A percentile compares a stretch with the other conserved stretches of the same genome.
These are phyloP conservation scores for Vitellaria paradoxa DNA, from an alignment of 179 eudicot species.

Conservation along the genomic window DNA sequence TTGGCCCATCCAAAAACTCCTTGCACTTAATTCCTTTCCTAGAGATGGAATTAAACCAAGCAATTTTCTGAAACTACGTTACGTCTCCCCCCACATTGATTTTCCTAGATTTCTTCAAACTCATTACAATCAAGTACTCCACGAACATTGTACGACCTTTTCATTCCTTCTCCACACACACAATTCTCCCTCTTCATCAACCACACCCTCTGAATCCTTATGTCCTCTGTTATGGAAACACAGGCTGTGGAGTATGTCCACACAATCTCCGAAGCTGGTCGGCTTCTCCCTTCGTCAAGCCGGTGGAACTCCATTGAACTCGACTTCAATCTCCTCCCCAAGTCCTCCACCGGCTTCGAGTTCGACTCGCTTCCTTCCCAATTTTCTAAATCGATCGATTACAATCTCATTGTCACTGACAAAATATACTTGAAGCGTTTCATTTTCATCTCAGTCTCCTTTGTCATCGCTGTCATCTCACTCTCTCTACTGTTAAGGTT, in stretches of 20 bases:
- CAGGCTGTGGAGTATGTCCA: conserved; percentile 10
- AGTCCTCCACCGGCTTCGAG: conserved; percentile 1
- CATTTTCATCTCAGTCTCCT: neutral
- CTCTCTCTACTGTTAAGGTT: conserved; percentile 18
- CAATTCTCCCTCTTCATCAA: too few species aligned
- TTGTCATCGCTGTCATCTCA: conserved; percentile 6
- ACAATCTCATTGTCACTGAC: conserved; percentile 23
- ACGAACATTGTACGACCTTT: too few species aligned
- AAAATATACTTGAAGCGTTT: conserved; percentile 26
- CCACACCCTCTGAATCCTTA: neutral
- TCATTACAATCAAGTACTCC: too few species aligned
- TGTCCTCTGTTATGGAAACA: conserved; percentile 2
- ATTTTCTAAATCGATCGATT: conserved; percentile 31
- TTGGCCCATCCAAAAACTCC: too few species aligned
- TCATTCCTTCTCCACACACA: too few species aligned
- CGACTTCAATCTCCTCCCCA: conserved; percentile 27
- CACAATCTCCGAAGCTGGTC: conserved; percentile 23
- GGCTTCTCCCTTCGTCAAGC: conserved; percentile 32
- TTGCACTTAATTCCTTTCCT: too few species aligned
- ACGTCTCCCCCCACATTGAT: too few species aligned
- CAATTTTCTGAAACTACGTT: too few species aligned
- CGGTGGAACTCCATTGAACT: conserved; percentile 37
- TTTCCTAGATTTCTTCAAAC: too few species aligned
- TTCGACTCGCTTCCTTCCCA: conserved; percentile 34
- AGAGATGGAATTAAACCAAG: too few species aligned